Evolutionary conservation across 2,329 filamentous ascomycete genomes (phyloP), one percentile per base, ranked within the genome.

Genomic region (Verticillium nubilum): DNA sequence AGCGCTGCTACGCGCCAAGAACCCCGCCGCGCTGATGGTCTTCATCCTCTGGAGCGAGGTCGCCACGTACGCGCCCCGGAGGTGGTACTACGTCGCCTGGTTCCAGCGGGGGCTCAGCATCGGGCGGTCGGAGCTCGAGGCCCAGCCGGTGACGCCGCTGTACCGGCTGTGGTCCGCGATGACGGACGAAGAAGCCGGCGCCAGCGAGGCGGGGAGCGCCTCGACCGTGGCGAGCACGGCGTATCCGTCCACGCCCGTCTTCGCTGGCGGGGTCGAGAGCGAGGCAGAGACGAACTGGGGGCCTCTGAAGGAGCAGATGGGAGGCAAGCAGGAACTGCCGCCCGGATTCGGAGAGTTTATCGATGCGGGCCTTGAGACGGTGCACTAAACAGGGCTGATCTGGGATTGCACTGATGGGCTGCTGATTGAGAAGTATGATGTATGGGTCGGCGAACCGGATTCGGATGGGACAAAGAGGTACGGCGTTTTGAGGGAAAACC

Each of bases 61-160:
- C 37, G 62, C 62, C 58, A 52, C 54, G 15, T 37, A 57, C 7
- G 60, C 60, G 4, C 62, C 62, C 19, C 33, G 29, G 12, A 28
- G 62, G 17, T 63, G 62, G 62, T 63, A 60, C 9, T 31, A 62
- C 4, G 54, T 60, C n/a, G 28, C 58, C 47, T 63, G 62, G 62
- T 63, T 56, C 29, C 25, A 26, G 54, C 29, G 33, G 13, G 28
- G 25, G 13, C 19, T 31, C 25, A 56, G 19, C 3, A 56, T 29
- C 42, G 60, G 60, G 2, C 25, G 52, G 33, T 35, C 33, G 55
- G 61, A 63, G 29, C 56, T 63, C 15, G 31, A 54, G n/a, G 33
- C 29, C 25, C 55, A 58, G 19, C 19, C 33, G 1, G 23, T 31
- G 3, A 55, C 57, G 10, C 60, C 58, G 1, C 60, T 60, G 6